Evolutionary conservation across 805 yeast genomes (phyloP).

Genomic region (Hanseniaspora clermontiae): DNA sequence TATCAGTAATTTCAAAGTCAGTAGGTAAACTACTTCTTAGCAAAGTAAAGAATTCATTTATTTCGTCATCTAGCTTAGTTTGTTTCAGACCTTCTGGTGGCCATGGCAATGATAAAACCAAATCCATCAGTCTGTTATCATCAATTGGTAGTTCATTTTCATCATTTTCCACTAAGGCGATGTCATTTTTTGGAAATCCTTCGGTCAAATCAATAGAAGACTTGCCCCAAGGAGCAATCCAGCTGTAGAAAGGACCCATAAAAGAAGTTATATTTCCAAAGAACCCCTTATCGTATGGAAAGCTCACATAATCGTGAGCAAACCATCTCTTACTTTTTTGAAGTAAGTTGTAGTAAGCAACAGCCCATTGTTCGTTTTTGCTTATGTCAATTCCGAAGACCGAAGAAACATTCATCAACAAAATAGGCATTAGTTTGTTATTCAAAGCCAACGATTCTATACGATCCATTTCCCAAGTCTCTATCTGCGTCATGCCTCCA

Average conservation of each 20-base stretch:
- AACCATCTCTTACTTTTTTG: slow-evolving; percentile 27
- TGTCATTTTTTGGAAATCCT: slow-evolving; percentile 43
- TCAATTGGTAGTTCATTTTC: slow-evolving; percentile 33
- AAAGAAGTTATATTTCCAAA: slow-evolving; percentile 39
- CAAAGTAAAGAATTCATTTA: slow-evolving; percentile 17
- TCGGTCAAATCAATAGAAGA: slow-evolving; percentile 48
- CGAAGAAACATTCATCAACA: slow-evolving; percentile 39
- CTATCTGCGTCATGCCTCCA: slow-evolving; percentile 77
- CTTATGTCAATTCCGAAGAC: slow-evolving; percentile 23
- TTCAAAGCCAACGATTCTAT: slow-evolving; percentile 51
- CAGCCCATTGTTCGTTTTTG: slow-evolving; percentile 15
- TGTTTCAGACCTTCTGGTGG: slow-evolving; percentile 65
- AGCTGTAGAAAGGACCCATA: slow-evolving; percentile 49
- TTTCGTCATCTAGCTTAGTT: slow-evolving; percentile 16
- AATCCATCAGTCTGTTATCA: slow-evolving; percentile 2
- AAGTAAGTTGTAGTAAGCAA: slow-evolving; percentile 10
- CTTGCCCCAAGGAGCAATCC: slow-evolving; percentile 62
- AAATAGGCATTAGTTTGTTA: slow-evolving; percentile 32
- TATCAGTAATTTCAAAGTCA: slow-evolving; percentile 22
- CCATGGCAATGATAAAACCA: slow-evolving; percentile 64
- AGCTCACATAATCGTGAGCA: slow-evolving; percentile 49
- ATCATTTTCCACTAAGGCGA: slow-evolving; percentile 27
- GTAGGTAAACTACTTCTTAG: not conserved
- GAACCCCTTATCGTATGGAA: slow-evolving; percentile 72
- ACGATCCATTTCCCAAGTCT: slow-evolving; percentile 83